These are phyloP conservation scores for Neospora caninum DNA, from an alignment of 169 alveolate species.

Conservation along the genomic window DNA sequence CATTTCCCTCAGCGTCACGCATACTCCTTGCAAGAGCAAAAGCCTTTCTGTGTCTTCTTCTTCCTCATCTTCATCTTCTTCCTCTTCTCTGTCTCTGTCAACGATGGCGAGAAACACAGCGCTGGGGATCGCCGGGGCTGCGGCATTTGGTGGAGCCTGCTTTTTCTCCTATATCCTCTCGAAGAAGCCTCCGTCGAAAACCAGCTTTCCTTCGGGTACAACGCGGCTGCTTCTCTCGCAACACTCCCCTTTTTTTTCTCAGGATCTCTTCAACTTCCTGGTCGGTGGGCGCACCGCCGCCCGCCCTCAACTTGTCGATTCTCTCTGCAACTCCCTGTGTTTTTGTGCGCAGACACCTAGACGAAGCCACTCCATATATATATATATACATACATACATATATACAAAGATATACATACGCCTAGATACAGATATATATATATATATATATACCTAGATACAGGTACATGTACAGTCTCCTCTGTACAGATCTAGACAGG, in stretches of 20 bases:
- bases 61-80: background rate
- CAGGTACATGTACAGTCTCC: background rate
- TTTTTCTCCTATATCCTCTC: background rate
- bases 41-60: background rate
- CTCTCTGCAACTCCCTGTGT: background rate
- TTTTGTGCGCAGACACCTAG: too few species aligned
- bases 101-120: background rate
- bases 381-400: too few species aligned
- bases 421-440: too few species aligned
- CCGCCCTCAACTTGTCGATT: background rate
- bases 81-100: background rate
- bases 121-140: conserved; percentile 33
- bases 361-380: too few species aligned
- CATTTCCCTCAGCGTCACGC: too few species aligned
- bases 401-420: too few species aligned
- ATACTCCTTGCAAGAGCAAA: too few species aligned
- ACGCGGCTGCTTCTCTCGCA: background rate
- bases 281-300: background rate
- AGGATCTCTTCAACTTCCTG: background rate
- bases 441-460: too few species aligned
- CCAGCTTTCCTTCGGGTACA: conserved; percentile 22
- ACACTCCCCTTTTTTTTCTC: background rate
- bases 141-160: conserved; percentile 30
- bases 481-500: background rate
- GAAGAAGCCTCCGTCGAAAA: background rate